Evolutionary conservation across 306 rosid species (phyloP), one percentile per base, ranked within the genome.

Genomic region (Dryas octopetala): DNA sequence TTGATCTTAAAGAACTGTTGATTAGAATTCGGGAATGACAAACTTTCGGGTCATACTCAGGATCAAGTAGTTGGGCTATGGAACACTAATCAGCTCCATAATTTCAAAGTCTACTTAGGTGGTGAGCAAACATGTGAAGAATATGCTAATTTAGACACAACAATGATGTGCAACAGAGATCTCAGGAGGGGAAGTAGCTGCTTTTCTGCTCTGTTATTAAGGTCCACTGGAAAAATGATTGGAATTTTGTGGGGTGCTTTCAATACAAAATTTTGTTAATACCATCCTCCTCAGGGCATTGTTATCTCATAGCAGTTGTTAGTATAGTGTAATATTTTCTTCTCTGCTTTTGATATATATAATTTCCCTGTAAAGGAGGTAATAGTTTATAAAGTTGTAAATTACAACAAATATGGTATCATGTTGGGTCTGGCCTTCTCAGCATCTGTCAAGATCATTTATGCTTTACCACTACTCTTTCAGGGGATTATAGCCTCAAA

Each of bases 51-150:
- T 63, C 40, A 58, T 78, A 57, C 50, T 50, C 49, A 50, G 23
- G 19, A 70, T 59, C 51, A 61, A 71, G 53, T 76, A 63, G 62
- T 43, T 61, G 50, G 63, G 65, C 17, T 16, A 38, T 3, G 54
- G 69, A 73, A 19, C 63, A 38, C 9, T 44, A 55, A 70, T 51
- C 55, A 76, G 75, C 66, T 62, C 68, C 62, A n/a, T 61, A 32
- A 41, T 52, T 76, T 62, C 38, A 43, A 68, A 16, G 60, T 62
- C 11, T 26, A 11, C 49, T 15, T 38, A 60, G 26, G 68, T 43
- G 44, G 13, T 71, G 9, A 47, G 66, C 55, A 45, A 58, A 48
- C 4, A n/a, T 43, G 32, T 47, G 12, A 57, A 26, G 45, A 48
- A 9, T 62, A 11, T 57, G 68, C 47, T 23, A 40, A 38, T 63